phyloP scores from a whole-genome alignment of 345 rosid genomes.

The Populus tremula region DNA sequence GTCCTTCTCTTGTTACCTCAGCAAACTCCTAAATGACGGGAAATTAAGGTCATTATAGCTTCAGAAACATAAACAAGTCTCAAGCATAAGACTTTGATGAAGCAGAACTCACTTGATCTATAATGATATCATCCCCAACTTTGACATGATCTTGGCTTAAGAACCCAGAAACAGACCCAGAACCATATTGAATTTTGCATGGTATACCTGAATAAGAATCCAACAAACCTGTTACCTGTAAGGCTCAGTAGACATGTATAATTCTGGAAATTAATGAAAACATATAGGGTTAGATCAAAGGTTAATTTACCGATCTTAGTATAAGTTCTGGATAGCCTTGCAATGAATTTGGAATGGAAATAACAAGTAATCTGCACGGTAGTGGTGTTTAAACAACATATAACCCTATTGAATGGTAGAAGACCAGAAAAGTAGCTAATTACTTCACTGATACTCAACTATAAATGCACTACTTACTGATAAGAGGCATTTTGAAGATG shows the following conservation, averaged over 20 bases:
- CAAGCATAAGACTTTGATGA: conserved; percentile 6
- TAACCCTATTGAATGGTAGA: background rate
- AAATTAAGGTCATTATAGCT: conserved; percentile 8
- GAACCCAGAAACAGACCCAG: conserved; percentile 49
- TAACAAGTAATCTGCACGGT: conserved; percentile 54
- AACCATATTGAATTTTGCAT: conserved; percentile 45
- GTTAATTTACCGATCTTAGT: conserved; percentile 48
- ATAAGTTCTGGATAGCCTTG: conserved; percentile 47
- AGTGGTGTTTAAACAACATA: background rate
- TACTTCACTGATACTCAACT: background rate
- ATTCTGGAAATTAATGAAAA: no score
- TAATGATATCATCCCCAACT: conserved; percentile 41
- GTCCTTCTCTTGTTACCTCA: conserved; percentile 50
- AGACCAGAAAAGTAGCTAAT: background rate
- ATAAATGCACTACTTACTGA: conserved; percentile 37
- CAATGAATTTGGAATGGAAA: conserved; percentile 51
- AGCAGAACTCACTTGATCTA: conserved; percentile 42
- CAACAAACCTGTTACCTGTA: background rate
- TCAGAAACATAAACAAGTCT: background rate
- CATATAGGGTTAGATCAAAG: background rate
- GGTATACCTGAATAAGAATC: conserved; percentile 37
- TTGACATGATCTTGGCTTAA: conserved; percentile 52
- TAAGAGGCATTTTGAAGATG: conserved; percentile 56
- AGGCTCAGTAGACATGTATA: background rate
- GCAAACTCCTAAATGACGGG: conserved; percentile 43